These are phyloP conservation scores for Petunia hybrid DNA, from an alignment of 305 asterid genomes.

Conservation along the genomic window DNA sequence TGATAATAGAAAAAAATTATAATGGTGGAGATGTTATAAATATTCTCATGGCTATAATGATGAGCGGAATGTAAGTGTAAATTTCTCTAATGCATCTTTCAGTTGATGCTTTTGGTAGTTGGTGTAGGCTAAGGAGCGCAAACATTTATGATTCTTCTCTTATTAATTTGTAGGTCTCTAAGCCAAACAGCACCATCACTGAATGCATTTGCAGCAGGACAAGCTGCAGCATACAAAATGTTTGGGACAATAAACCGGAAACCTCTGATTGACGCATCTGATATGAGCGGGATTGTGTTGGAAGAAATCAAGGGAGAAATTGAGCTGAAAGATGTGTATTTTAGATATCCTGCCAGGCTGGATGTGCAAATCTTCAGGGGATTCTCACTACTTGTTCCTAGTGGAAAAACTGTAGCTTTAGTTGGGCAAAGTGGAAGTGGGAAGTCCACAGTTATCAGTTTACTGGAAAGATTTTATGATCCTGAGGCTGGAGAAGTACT, in stretches of 20 bases:
- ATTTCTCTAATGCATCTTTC: neutral
- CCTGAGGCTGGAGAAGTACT: conserved; percentile 73
- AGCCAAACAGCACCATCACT: conserved; percentile 64
- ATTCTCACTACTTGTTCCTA: conserved; percentile 54
- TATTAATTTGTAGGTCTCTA: conserved; percentile 53
- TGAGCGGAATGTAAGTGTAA: conserved; percentile 66
- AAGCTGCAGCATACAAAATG: conserved; percentile 79
- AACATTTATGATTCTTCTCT: neutral
- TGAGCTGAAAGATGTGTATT: conserved; percentile 61
- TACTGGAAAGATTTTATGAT: conserved; percentile 81
- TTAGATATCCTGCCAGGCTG: conserved; percentile 71
- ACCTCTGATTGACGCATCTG: conserved; percentile 60
- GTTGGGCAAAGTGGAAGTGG: conserved; percentile 89
- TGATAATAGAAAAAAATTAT: conserved; percentile 54
- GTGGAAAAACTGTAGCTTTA: conserved; percentile 68
- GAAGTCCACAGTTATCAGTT: conserved; percentile 75
- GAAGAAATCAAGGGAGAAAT: conserved; percentile 61
- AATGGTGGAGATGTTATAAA: conserved; percentile 64
- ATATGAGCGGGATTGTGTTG: conserved; percentile 49
- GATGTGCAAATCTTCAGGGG: conserved; percentile 66
- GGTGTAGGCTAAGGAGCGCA: neutral
- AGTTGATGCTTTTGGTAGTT: neutral
- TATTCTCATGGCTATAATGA: conserved; percentile 67
- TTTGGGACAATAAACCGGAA: conserved; percentile 66
- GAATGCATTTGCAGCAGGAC: conserved; percentile 70